Evolutionary conservation across 1,139 yeast genomes (phyloP).

Genomic region (Taphrina populina): DNA sequence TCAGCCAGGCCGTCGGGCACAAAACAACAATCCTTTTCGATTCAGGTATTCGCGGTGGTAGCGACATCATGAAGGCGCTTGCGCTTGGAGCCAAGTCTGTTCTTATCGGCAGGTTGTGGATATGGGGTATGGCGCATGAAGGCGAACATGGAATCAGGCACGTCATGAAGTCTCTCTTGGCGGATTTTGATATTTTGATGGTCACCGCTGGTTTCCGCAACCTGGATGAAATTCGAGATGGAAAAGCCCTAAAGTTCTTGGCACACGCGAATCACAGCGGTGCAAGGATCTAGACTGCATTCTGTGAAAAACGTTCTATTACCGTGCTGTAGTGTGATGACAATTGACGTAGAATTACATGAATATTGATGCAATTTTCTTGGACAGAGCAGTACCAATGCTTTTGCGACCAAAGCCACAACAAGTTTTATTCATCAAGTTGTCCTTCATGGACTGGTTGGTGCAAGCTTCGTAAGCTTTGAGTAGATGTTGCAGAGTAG

Average conservation of each 20-base stretch:
- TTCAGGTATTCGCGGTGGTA: conserved; percentile 59
- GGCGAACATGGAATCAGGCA: conserved; percentile 68
- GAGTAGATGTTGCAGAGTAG: conserved; percentile 60
- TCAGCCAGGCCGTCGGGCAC: conserved; percentile 47
- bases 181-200: conserved; percentile 38
- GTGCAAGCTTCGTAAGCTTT: conserved; percentile 48
- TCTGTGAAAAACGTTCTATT: too few species aligned
- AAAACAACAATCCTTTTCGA: conserved; percentile 52
- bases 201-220: conserved; percentile 28
- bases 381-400: conserved; percentile 35
- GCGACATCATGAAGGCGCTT: conserved; percentile 56
- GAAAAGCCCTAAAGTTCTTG: conserved; percentile 3
- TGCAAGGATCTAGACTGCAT: background rate
- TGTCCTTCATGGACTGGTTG: conserved; percentile 47
- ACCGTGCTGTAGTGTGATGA: too few species aligned
- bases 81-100: conserved; percentile 67
- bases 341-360: too few species aligned
- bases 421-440: conserved; percentile 34
- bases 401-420: conserved; percentile 33
- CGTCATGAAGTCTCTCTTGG: conserved; percentile 42
- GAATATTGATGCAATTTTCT: conserved; percentile 25
- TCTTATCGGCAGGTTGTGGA: conserved; percentile 71
- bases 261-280: background rate
- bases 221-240: conserved; percentile 1
- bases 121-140: conserved; percentile 71